Base-by-base conservation (phyloP, 2,329 filamentous ascomycete species). In the Aspergillus sp. region DNA sequence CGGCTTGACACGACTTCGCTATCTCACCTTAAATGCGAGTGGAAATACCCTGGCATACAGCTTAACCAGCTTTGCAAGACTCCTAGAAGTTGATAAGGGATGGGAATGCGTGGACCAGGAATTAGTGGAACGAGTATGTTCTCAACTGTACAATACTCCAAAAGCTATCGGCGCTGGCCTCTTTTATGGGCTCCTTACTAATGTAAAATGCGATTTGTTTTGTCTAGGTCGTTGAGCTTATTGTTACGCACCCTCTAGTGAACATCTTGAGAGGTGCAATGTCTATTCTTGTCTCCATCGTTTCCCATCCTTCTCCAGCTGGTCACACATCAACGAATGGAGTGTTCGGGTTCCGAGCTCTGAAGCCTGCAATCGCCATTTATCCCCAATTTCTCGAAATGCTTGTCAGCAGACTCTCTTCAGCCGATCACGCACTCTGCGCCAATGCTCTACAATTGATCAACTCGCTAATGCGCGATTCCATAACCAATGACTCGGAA, bases 31-130 rank as follows among this genome's bases (percentile, higher is more conserved):
- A 81, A 85, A 86, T 64, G 88, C 93, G 31, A 90, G 86, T 57
- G 95, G 95, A 58, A 99, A 99, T 75, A 98, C 95, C 1, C 82
- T 99, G 70, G 95, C 95, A 60, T 99, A 99, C 77, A 91, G 93
- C 61, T 81, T 99, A 59, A 93, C 96, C 65, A 95, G 91, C 68
- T 84, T 98, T 67, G 90, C 88, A 57, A 86, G 92, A 56, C 78
- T 99, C 59, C 81, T 99, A 61, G 95, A 99, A 77, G 90, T 98
- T 40, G 95, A 98, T 77, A 96, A 97, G 84, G 95, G 95, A 58
- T 99, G 95, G 95, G 93, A 98, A 63, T 79, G 75, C 62, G 77
- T 83, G 51, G 79, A 81, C 62, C 72, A 78, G 59, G 77, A 80
- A 60, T 69, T 83, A 58, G 78, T 89, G 58, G 81, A 84, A 72